Evolutionary conservation across 495 filamentous ascomycete genomes (phyloP).

Genomic region (Aspergillus asperescens): DNA sequence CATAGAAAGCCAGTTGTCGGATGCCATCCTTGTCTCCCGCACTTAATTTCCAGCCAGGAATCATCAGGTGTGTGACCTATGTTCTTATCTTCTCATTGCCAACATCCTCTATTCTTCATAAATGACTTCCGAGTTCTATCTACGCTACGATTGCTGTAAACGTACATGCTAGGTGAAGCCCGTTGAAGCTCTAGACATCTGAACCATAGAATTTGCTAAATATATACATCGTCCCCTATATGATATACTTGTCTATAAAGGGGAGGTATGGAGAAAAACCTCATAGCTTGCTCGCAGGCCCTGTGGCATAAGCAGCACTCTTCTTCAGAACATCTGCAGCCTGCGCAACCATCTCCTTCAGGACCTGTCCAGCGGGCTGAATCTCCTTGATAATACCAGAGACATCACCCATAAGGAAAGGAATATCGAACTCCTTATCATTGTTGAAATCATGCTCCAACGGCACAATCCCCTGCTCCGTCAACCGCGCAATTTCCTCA

Average conservation of each 20-base stretch:
- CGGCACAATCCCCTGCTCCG: conserved; percentile 67
- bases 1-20: too few relatives aligned
- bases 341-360: conserved; percentile 80
- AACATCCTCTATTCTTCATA: conserved; percentile 4
- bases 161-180: conserved; percentile 34
- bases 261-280: too few relatives aligned
- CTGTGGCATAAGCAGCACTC: conserved; percentile 33
- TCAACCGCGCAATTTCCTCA: conserved; percentile 66
- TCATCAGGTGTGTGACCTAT: background rate
- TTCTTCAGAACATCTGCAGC: conserved; percentile 62
- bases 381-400: conserved; percentile 68
- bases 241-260: background rate
- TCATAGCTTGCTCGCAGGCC: conserved; percentile 35
- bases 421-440: conserved; percentile 71
- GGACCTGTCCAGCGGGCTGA: conserved; percentile 73
- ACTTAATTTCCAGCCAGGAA: too few relatives aligned
- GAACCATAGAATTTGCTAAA: conserved; percentile 7
- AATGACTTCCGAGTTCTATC: conserved; percentile 13
- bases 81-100: background rate
- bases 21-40: too few relatives aligned
- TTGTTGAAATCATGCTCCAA: conserved; percentile 73
- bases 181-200: conserved; percentile 16
- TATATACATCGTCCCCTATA: conserved; percentile 10
- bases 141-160: conserved; percentile 27
- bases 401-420: conserved; percentile 93